Evolutionary conservation across 2,329 filamentous ascomycete species (phyloP).

Genomic region (Aspergillus neotritici): DNA sequence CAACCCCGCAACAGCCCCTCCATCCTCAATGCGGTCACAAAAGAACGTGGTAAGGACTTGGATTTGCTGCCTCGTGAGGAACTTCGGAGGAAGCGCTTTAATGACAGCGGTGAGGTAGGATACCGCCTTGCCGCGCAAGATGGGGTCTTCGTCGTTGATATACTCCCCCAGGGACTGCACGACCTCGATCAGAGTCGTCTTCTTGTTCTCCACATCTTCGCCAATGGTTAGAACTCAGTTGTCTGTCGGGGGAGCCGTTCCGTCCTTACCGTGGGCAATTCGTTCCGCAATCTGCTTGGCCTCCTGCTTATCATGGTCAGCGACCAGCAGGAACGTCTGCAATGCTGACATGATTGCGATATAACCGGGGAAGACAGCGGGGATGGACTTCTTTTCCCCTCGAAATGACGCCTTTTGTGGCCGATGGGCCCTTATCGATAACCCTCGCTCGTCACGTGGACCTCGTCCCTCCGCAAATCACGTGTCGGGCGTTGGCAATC

Average conservation of each 20-base stretch:
- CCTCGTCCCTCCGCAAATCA: slow-evolving; percentile 8
- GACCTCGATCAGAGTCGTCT: slow-evolving; percentile 56
- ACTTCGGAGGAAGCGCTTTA: slow-evolving; percentile 47
- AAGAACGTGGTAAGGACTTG: slow-evolving; percentile 60
- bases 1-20: slow-evolving; percentile 54
- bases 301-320: slow-evolving; percentile 43
- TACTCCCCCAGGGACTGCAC: slow-evolving; percentile 62
- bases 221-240: slow-evolving; percentile 14
- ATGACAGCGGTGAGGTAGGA: slow-evolving; percentile 42
- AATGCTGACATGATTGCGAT: slow-evolving; percentile 42
- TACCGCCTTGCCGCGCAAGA: slow-evolving; percentile 54
- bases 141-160: slow-evolving; percentile 60
- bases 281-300: slow-evolving; percentile 41
- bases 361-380: slow-evolving; percentile 5
- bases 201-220: slow-evolving; percentile 53
- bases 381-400: slow-evolving; percentile 11
- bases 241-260: slow-evolving; percentile 6
- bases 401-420: slow-evolving; percentile 19
- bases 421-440: slow-evolving; percentile 21
- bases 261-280: slow-evolving; percentile 39
- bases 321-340: slow-evolving; percentile 45
- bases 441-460: slow-evolving; percentile 12
- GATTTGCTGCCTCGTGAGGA: slow-evolving; percentile 56
- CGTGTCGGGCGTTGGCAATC: slow-evolving; percentile 5
- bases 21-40: slow-evolving; percentile 59